Evolutionary conservation across 306 rosid genomes (phyloP), one percentile per base, ranked within the genome.

Genomic region (Calophaca sinica): DNA sequence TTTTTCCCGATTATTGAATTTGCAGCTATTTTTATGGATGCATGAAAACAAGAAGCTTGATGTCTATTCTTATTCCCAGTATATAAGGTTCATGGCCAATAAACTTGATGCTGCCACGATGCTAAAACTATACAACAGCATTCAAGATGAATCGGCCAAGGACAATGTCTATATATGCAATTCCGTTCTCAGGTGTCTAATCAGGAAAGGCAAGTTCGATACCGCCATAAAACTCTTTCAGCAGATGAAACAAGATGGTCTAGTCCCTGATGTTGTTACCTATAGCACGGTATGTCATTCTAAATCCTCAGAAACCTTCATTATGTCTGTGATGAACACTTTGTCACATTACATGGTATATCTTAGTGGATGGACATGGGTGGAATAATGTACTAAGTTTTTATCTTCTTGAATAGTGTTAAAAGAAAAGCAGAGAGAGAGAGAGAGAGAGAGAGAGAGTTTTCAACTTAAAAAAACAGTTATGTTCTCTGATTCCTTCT

Each of bases 11-110:
- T 41, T 7, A 7, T 42, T 42, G 48, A 7, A 88, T 89, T 84
- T 88, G 83, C 94, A 94, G 98, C 85, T 89, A 14, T 94, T 91
- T 90, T 80, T 81, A 70, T 94, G 98, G 96, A 94, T 94, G 98
- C 90, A 84, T 85, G 83, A 89, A 69, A 89, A 80, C 44, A 81
- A 83, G 46, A 88, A 94, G 89, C 45, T 87, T 35, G 83, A 87
- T 80, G 86, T 65, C 13, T 80, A 86, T 15, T 88, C 98, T 48
- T 94, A 91, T 81, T 81, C 92, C 53, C 80, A 84, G 80, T 94
- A 89, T 26, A 77, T 88, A 38, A 89, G 78, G 84, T 88, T 87
- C 83, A 82, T 83, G 91, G 96, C 91, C 9, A 84, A 77, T 81
- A 84, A 85, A 73, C 83, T 87, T 54, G 93, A 88, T 65, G 93